Evolutionary conservation across 2,329 filamentous ascomycete genomes (phyloP).

Genomic region (Pseudogymnoascus sp.): DNA sequence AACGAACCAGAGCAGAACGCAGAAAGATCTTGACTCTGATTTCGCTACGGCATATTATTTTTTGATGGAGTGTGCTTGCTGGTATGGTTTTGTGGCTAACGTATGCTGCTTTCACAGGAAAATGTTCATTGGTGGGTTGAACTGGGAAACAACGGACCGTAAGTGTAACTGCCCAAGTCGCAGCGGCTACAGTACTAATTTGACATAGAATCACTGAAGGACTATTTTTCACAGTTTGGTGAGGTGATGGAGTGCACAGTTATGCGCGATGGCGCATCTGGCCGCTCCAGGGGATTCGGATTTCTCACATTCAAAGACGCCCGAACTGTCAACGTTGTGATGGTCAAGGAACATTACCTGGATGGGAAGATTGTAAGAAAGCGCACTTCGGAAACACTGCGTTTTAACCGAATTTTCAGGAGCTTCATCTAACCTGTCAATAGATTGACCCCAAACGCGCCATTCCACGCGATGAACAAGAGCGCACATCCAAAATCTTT

Average conservation of each 20-base stretch:
- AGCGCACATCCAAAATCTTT: constrained; percentile 97
- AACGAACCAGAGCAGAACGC: background rate
- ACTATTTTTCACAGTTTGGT: constrained; percentile 97
- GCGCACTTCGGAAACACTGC: constrained; percentile 22
- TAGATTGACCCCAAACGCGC: constrained; percentile 97
- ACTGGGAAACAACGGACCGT: constrained; percentile 99
- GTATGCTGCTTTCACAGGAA: constrained; percentile 54
- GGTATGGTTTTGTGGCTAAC: background rate
- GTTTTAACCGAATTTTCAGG: background rate
- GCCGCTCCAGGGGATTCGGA: constrained; percentile 89
- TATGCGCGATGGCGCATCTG: constrained; percentile 95
- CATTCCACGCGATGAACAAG: constrained; percentile 94
- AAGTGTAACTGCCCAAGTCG: constrained; percentile 36
- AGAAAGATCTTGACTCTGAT: background rate
- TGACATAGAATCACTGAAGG: constrained; percentile 75
- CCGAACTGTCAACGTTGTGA: constrained; percentile 96
- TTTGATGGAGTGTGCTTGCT: background rate
- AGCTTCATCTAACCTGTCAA: constrained; percentile 14
- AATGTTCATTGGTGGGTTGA: constrained; percentile 98
- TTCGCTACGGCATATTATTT: background rate
- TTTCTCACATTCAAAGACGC: constrained; percentile 97
- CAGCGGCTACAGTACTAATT: constrained; percentile 24
- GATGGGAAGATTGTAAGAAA: constrained; percentile 91
- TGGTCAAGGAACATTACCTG: constrained; percentile 98
- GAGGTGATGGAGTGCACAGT: constrained; percentile 97